Conservation (phyloP, 2,329 filamentous ascomycete genomes). For the Penicillium sp. region DNA sequence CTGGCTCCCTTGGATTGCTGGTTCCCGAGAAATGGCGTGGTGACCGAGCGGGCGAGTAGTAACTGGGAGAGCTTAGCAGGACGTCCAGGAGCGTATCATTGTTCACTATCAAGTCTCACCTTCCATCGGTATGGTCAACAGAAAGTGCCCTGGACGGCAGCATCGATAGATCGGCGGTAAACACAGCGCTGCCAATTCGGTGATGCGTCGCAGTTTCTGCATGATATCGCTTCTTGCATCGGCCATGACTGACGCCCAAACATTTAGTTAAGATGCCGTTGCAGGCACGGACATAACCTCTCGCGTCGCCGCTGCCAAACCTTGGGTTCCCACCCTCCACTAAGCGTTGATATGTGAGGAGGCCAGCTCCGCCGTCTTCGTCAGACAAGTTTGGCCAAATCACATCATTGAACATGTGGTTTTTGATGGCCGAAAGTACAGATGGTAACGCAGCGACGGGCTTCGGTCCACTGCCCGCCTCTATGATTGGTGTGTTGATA, state of each 20-base stretch:
- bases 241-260: slow-evolving; percentile 83
- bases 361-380: slow-evolving; percentile 88
- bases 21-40: slow-evolving; percentile 19
- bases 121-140: slow-evolving; percentile 31
- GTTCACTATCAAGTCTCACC: slow-evolving; percentile 26
- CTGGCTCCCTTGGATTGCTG: slow-evolving; percentile 15
- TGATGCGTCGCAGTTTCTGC: slow-evolving; percentile 53
- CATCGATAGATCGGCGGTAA: slow-evolving; percentile 49
- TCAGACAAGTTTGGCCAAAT: slow-evolving; percentile 98
- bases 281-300: slow-evolving; percentile 83
- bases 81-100: neutral
- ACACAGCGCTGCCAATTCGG: slow-evolving; percentile 51
- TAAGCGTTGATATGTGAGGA: slow-evolving; percentile 85
- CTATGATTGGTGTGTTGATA: slow-evolving; percentile 85
- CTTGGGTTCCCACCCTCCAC: slow-evolving; percentile 84
- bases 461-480: slow-evolving; percentile 74
- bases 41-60: slow-evolving; percentile 32
- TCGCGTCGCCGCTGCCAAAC: slow-evolving; percentile 72
- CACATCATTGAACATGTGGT: slow-evolving; percentile 93
- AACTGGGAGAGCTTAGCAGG: slow-evolving; percentile 19
- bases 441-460: slow-evolving; percentile 78
- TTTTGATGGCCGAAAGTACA: slow-evolving; percentile 89
- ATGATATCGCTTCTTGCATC: slow-evolving; percentile 71
- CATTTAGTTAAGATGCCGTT: slow-evolving; percentile 86
- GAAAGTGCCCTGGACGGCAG: slow-evolving; percentile 39